Percentiles rank a stretch among this genome's conserved stretches.
Evolutionary conservation across 2,329 filamentous ascomycete species (phyloP).

Genomic region (Hypoxylon sp.): DNA sequence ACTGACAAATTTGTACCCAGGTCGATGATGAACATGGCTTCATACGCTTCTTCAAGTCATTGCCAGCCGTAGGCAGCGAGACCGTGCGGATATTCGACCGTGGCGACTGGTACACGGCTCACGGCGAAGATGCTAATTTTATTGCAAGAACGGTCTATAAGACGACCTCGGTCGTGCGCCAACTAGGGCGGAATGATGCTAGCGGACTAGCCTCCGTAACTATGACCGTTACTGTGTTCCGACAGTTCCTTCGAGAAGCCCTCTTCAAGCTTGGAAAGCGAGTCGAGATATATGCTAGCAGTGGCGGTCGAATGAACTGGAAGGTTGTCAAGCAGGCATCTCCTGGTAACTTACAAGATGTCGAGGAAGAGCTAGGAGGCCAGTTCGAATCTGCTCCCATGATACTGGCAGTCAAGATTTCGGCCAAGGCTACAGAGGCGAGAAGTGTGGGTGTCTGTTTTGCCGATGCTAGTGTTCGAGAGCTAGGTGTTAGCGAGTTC

Average conservation of each 20-base stretch:
- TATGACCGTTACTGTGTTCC: conserved; percentile 94
- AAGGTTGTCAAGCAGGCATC: conserved; percentile 93
- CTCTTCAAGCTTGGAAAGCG: conserved; percentile 92
- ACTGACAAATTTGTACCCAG: conserved; percentile 59
- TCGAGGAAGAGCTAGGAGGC: conserved; percentile 93
- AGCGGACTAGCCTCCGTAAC: conserved; percentile 94
- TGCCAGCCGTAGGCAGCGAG: conserved; percentile 78
- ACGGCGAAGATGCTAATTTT: conserved; percentile 86
- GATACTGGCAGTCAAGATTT: conserved; percentile 94
- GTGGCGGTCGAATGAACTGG: conserved; percentile 87
- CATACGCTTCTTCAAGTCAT: conserved; percentile 94
- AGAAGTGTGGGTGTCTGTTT: conserved; percentile 95
- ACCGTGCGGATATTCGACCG: conserved; percentile 94
- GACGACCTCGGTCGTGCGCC: conserved; percentile 94
- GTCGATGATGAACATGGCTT: conserved; percentile 98
- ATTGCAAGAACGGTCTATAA: conserved; percentile 93
- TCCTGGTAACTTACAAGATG: conserved; percentile 94
- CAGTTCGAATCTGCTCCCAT: conserved; percentile 92
- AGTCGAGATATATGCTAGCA: conserved; percentile 89
- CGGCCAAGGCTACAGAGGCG: conserved; percentile 87
- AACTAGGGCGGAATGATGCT: conserved; percentile 86
- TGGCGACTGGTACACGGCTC: conserved; percentile 96
- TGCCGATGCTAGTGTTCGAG: conserved; percentile 94
- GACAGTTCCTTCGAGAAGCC: conserved; percentile 94
- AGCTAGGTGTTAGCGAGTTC: conserved; percentile 97